Conservation (phyloP, 345 rosid genomes). For the Arabis alpina region DNA sequence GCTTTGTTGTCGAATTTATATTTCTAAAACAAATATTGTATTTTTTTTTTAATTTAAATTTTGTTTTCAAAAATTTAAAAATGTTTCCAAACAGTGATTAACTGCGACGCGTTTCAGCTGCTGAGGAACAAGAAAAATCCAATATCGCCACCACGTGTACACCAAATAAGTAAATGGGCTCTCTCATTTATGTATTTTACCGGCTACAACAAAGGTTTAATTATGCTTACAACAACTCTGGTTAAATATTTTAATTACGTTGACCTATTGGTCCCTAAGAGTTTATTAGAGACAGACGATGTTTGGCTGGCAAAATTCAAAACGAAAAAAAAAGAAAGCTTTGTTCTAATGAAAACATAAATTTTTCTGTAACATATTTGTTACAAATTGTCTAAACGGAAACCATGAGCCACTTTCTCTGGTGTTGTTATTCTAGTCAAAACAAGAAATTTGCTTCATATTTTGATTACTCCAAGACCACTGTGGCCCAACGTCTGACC, state of each 20-base stretch:
- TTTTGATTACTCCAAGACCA: not conserved
- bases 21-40: too few relatives aligned
- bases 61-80: not conserved
- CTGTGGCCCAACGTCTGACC: not conserved
- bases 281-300: conserved; percentile 17
- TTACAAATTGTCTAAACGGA: not conserved
- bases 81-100: conserved; percentile 1
- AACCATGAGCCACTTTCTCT: conserved; percentile 1
- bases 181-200: conserved; percentile 16
- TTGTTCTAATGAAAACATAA: not conserved
- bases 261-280: conserved; percentile 8
- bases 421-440: not conserved
- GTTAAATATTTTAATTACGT: not conserved
- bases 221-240: conserved; percentile 22
- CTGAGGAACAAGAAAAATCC: conserved; percentile 10
- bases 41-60: not conserved
- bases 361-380: too few relatives aligned
- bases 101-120: conserved; percentile 40
- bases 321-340: not conserved
- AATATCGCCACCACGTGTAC: conserved; percentile 25
- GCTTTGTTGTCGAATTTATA: conserved; percentile 26
- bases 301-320: conserved; percentile 25
- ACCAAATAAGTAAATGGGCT: not conserved
- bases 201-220: not conserved
- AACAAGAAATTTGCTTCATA: not conserved